phyloP scores from a whole-genome alignment of 2,329 filamentous ascomycete genomes.

The Diplodia scrobiculata region DNA sequence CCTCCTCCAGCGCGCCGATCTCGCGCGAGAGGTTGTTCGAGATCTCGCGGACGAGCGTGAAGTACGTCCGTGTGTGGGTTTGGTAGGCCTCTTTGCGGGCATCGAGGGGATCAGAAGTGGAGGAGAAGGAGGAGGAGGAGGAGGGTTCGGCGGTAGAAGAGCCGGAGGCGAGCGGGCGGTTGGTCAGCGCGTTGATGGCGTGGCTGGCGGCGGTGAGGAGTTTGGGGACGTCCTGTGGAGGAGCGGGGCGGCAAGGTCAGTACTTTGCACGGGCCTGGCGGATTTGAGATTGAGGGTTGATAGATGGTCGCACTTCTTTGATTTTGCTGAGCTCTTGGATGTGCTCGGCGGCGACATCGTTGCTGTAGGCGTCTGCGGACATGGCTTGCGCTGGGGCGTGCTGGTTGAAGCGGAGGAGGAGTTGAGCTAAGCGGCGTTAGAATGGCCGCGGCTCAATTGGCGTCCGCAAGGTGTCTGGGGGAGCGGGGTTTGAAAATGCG shows the following conservation, averaged over 20 bases:
- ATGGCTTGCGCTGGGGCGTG: not conserved
- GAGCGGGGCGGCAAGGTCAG: not conserved
- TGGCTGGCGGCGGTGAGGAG: constrained; percentile 62
- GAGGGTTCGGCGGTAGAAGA: too few species aligned
- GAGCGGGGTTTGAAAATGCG: not conserved
- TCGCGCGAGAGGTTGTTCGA: constrained; percentile 40
- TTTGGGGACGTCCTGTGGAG: constrained; percentile 52
- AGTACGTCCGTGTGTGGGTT: constrained; percentile 11
- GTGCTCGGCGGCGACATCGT: constrained; percentile 24
- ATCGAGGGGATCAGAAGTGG: constrained; percentile 39
- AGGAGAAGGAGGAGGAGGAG: not conserved
- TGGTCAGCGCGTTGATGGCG: constrained; percentile 60
- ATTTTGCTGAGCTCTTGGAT: constrained; percentile 28
- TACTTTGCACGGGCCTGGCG: too few species aligned
- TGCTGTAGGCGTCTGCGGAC: constrained; percentile 1
- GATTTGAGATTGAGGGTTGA: not conserved
- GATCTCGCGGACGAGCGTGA: constrained; percentile 11
- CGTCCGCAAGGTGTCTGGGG: not conserved
- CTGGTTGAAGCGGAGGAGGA: too few species aligned
- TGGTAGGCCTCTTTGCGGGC: constrained; percentile 30
- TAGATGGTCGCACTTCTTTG: constrained; percentile 15
- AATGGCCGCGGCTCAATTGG: not conserved
- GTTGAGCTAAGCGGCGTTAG: not conserved
- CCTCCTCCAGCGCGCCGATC: constrained; percentile 79
- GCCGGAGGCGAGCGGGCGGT: constrained; percentile 43